Base-by-base conservation (phyloP, 2,329 filamentous ascomycete species). In the Cercospora nicotianae region DNA sequence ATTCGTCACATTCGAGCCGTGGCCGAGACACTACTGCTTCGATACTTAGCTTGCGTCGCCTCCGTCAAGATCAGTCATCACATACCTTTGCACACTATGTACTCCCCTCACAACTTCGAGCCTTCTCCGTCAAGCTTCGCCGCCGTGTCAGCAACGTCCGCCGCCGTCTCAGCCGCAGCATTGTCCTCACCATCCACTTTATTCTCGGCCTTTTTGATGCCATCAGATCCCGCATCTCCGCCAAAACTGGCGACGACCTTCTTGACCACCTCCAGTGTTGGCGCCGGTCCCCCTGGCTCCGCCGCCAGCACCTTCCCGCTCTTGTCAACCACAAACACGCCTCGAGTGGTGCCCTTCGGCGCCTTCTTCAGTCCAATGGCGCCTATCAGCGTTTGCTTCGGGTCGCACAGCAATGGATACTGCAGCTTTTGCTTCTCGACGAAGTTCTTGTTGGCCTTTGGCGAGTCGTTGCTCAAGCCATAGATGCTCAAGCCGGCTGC, bases 361-460 rank as follows among this genome's bases (percentile, higher is more conserved):
- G 84, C 80, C 83, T 97, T 97, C 83, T 93, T 94, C 72, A 98
- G 82, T n/a, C 94, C 94, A 77, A 98, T 91, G 65, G 93, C 93
- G 12, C 80, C 84, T 75, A 98, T 96, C 67, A 99, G 86, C 2
- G 87, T 89, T 30, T 86, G 87, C 62, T 83, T 81, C 5, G 90
- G 87, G 79, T 99, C 94, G 82, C 94, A 98, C 48, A 99, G 87
- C 57, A 99, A 87, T 39, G 91, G 84, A 80, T 97, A 99, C 5
- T 90, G 92, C 64, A 98, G 87, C 71, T 91, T 92, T 80, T 98
- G 92, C 83, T 96, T 97, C 48, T 89, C 90, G 81, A 93, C 91
- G 86, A 98, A 99, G 57, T 88, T 92, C 26, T 92, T 94, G 83
- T 99, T 99, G 75, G 93, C 89, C 82, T 95, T 96, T 75, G 93